Percentiles rank a stretch among this genome's conserved stretches.
Evolutionary conservation across 768 basidiomycete genomes (phyloP).

Genomic region (Omphalotus guepiniiformis): DNA sequence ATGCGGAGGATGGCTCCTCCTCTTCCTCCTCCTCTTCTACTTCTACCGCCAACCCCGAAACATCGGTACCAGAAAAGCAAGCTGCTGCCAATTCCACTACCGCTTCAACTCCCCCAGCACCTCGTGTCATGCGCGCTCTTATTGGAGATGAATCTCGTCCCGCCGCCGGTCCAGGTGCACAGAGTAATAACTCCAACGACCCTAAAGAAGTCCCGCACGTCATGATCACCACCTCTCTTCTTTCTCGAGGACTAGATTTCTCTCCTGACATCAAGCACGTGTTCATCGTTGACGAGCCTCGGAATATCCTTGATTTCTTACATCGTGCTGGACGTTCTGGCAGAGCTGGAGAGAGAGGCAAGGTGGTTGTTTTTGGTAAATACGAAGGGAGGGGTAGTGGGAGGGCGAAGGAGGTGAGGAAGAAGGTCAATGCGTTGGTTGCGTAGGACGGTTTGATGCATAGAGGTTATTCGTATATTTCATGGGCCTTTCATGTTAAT

Average conservation of each 20-base stretch:
- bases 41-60: conserved; percentile 7
- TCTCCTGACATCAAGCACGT: conserved; percentile 72
- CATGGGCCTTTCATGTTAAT: no score
- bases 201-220: conserved; percentile 50
- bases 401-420: conserved; percentile 45
- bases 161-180: neutral
- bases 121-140: conserved; percentile 6
- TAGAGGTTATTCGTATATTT: no score
- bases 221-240: conserved; percentile 84
- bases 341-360: conserved; percentile 65
- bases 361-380: conserved; percentile 76
- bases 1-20: conserved; percentile 4
- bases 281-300: conserved; percentile 83
- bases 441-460: neutral
- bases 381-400: conserved; percentile 58
- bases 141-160: neutral
- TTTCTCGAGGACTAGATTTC: conserved; percentile 90
- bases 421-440: conserved; percentile 44
- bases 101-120: conserved; percentile 17
- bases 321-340: conserved; percentile 87
- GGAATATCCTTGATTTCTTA: conserved; percentile 88
- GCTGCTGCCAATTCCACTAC: conserved; percentile 8
- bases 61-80: conserved; percentile 3
- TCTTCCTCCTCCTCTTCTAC: conserved; percentile 3
- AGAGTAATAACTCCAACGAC: conserved; percentile 16